These are phyloP conservation scores for Vitis hybrid DNA, from an alignment of 177 flowering plant genomes.

Conservation along the genomic window DNA sequence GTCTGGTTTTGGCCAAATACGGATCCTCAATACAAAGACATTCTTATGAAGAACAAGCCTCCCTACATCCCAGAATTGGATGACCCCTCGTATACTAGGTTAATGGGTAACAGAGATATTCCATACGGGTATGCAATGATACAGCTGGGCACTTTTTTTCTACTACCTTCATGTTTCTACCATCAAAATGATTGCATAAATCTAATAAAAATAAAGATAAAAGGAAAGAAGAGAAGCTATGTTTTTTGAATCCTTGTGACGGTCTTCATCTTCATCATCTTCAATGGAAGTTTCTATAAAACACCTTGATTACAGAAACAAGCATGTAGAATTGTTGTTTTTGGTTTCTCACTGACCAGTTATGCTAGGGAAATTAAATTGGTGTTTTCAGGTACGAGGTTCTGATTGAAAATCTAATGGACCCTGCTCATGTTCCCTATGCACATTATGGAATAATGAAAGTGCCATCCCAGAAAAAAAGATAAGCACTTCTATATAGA, in stretches of 20 bases:
- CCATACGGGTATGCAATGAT: constrained; percentile 67
- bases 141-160: not conserved
- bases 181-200: not conserved
- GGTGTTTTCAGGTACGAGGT: constrained; percentile 75
- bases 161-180: not conserved
- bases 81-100: constrained; percentile 67
- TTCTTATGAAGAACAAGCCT: constrained; percentile 54
- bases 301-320: too few relatives aligned
- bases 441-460: constrained; percentile 77
- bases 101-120: constrained; percentile 64
- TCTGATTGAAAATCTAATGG: constrained; percentile 86
- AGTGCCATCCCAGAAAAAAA: constrained; percentile 28
- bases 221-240: too few relatives aligned
- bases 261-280: too few relatives aligned
- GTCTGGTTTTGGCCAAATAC: constrained; percentile 96
- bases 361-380: not conserved
- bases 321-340: not conserved
- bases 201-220: too few relatives aligned
- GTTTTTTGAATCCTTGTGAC: too few relatives aligned
- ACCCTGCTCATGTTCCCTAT: constrained; percentile 92
- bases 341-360: not conserved
- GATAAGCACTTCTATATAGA: constrained; percentile 32
- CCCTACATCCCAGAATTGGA: constrained; percentile 76
- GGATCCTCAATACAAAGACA: constrained; percentile 62
- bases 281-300: too few relatives aligned